Conservation (phyloP, 1,139 yeast genomes). For the Saccharomyces hybrid region DNA sequence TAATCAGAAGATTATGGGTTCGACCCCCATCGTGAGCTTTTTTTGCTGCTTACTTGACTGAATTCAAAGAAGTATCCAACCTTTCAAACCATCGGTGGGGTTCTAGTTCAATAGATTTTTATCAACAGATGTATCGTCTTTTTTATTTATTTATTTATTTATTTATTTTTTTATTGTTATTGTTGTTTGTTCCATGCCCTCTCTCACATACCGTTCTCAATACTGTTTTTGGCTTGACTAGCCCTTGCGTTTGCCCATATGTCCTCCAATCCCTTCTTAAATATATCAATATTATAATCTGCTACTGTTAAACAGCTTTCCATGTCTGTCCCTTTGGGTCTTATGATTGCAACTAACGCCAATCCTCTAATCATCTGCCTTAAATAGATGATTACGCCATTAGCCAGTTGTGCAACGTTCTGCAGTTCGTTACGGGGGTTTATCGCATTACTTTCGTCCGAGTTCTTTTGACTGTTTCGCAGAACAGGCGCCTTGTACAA, state of each 20-base stretch:
- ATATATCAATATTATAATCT: constrained; percentile 81
- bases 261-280: constrained; percentile 69
- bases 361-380: constrained; percentile 90
- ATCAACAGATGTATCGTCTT: too few relatives aligned
- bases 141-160: too few relatives aligned
- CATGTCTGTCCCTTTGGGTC: constrained; percentile 48
- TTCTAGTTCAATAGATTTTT: too few relatives aligned
- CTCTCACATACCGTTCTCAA: constrained; percentile 4
- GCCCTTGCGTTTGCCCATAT: constrained; percentile 50
- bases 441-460: constrained; percentile 11
- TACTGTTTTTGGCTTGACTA: constrained; percentile 2
- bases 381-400: constrained; percentile 74
- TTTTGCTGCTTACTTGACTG: too few relatives aligned
- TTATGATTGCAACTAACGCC: constrained; percentile 79
- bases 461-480: constrained; percentile 7
- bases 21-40: constrained; percentile 48
- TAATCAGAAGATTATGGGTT: constrained; percentile 53
- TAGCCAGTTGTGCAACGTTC: constrained; percentile 68
- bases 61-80: too few relatives aligned
- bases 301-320: constrained; percentile 63
- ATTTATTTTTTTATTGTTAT: background rate
- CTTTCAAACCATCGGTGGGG: too few relatives aligned
- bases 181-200: background rate
- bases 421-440: constrained; percentile 36
- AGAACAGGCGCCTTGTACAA: constrained; percentile 41